Percentiles rank a stretch among this genome's conserved stretches.
Evolutionary conservation across 192 early-diverging fungal genomes (phyloP).

Genomic region (Mortierella antarctica): DNA sequence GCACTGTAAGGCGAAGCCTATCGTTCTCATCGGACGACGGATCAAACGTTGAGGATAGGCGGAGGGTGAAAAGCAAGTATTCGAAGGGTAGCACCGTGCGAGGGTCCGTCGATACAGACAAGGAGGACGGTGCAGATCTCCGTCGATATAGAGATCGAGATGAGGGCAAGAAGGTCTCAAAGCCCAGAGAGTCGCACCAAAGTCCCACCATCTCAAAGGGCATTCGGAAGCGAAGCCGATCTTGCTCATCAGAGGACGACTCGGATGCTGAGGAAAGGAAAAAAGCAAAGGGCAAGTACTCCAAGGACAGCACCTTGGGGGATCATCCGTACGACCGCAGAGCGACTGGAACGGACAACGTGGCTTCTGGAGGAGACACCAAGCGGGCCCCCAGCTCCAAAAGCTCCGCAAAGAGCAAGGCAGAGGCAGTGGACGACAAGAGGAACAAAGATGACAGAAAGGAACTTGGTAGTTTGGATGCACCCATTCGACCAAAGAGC

Average conservation of each 20-base stretch:
- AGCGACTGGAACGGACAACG: constrained; percentile 16
- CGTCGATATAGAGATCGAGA: constrained; percentile 2
- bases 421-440: constrained; percentile 11
- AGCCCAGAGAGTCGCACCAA: neutral
- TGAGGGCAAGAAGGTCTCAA: neutral
- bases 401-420: neutral
- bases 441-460: constrained; percentile 2
- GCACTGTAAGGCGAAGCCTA: constrained; percentile 5
- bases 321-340: constrained; percentile 10
- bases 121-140: constrained; percentile 10
- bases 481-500: constrained; percentile 9
- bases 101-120: constrained; percentile 5
- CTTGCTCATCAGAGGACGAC: constrained; percentile 25
- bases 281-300: constrained; percentile 1
- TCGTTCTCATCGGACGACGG: constrained; percentile 29
- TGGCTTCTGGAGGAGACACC: neutral
- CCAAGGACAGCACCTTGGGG: constrained; percentile 12
- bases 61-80: constrained; percentile 7
- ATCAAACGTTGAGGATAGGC: constrained; percentile 23
- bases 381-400: neutral
- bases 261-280: constrained; percentile 26
- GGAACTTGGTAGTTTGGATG: neutral
- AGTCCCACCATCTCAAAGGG: constrained; percentile 10
- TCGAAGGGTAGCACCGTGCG: constrained; percentile 8
- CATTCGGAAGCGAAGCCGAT: constrained; percentile 15